These are phyloP conservation scores for Casaregolazyma lundiana DNA, from an alignment of 1,139 yeast species.

Conservation along the genomic window DNA sequence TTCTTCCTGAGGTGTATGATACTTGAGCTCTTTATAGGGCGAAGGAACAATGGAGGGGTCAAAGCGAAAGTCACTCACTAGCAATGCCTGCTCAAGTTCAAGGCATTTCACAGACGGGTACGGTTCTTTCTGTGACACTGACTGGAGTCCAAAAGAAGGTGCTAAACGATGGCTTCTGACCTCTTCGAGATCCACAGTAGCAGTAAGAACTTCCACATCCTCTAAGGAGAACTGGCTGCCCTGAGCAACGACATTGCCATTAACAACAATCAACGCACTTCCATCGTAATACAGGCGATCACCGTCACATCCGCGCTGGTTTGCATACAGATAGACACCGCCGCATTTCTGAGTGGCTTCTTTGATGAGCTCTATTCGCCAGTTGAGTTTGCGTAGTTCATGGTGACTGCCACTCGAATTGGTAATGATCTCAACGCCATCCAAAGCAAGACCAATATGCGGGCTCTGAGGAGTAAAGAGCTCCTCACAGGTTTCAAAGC, in stretches of 20 bases:
- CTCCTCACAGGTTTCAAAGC: conserved; percentile 97
- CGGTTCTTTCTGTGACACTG: conserved; percentile 40
- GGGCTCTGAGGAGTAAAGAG: conserved; percentile 95
- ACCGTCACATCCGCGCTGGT: conserved; percentile 98
- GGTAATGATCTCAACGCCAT: conserved; percentile 94
- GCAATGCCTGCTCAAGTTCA: conserved; percentile 16
- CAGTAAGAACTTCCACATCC: conserved; percentile 91
- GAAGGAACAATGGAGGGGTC: conserved; percentile 67
- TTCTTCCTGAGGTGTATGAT: conserved; percentile 88
- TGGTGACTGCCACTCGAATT: conserved; percentile 97
- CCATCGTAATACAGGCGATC: conserved; percentile 96
- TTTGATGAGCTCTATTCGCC: conserved; percentile 74
- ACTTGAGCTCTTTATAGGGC: conserved; percentile 42
- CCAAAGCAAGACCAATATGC: conserved; percentile 83
- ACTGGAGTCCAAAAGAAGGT: conserved; percentile 71
- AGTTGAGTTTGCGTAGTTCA: conserved; percentile 82
- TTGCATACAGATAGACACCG: conserved; percentile 87
- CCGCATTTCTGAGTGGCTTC: conserved; percentile 97
- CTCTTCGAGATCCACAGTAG: conserved; percentile 89
- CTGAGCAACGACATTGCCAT: conserved; percentile 88
- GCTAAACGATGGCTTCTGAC: conserved; percentile 76
- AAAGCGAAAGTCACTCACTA: conserved; percentile 41
- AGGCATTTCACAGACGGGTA: conserved; percentile 60
- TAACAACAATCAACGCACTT: conserved; percentile 87
- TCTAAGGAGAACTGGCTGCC: conserved; percentile 82